Conservation (phyloP, 2,329 filamentous ascomycete species). For the Stagonosporopsis chrysanthemi region DNA sequence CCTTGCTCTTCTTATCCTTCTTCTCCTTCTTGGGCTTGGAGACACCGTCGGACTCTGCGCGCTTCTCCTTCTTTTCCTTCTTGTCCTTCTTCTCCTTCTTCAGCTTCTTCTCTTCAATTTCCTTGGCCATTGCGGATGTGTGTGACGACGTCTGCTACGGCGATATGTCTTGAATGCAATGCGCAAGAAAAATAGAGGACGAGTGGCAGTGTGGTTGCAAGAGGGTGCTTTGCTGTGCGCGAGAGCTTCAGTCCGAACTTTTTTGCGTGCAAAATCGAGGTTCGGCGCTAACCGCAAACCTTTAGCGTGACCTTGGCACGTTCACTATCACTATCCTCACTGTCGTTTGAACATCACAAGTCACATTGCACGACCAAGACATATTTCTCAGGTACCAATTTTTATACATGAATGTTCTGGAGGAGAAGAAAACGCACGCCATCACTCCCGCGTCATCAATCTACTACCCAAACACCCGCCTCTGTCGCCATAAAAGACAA, state of each 20-base stretch:
- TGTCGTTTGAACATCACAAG: conserved; percentile 1
- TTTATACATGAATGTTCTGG: conserved; percentile 41
- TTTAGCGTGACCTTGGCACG: not conserved
- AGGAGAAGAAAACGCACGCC: conserved; percentile 23
- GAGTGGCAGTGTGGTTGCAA: conserved; percentile 15
- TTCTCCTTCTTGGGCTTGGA: conserved; percentile 63
- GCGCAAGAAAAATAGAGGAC: conserved; percentile 3
- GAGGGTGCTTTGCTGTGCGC: conserved; percentile 23
- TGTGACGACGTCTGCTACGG: conserved; percentile 2
- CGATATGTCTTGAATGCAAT: not conserved
- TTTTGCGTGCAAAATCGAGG: conserved; percentile 23
- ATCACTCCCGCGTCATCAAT: conserved; percentile 28
- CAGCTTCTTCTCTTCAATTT: conserved; percentile 49
- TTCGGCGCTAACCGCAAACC: conserved; percentile 13
- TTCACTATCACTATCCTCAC: not conserved
- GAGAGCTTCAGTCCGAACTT: conserved; percentile 26
- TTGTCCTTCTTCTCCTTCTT: conserved; percentile 64
- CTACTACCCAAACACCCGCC: conserved; percentile 29
- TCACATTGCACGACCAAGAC: not conserved
- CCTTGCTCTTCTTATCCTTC: conserved; percentile 74
- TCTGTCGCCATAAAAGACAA: conserved; percentile 34
- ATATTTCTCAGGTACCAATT: conserved; percentile 10
- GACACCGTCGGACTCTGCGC: conserved; percentile 49
- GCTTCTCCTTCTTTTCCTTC: conserved; percentile 74
- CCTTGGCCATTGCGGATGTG: conserved; percentile 46